Evolutionary conservation across 2,329 filamentous ascomycete species (phyloP).

Genomic region (Paecilomyces fulvus): DNA sequence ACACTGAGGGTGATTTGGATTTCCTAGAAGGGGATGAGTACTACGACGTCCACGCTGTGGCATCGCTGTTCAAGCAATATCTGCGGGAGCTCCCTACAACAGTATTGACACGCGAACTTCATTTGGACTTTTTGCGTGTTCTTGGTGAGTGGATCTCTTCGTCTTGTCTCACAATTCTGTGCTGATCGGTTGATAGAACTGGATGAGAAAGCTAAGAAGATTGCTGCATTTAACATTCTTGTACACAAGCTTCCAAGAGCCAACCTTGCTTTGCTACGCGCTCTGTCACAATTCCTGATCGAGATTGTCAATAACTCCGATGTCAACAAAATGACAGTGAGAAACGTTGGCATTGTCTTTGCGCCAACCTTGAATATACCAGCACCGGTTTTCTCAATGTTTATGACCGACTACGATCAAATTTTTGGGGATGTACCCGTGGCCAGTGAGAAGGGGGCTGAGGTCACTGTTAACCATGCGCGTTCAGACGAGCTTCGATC

Average conservation of each 20-base stretch:
- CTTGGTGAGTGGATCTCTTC: conserved; percentile 43
- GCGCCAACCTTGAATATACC: conserved; percentile 95
- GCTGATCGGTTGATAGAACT: conserved; percentile 48
- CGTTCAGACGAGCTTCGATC: conserved; percentile 52
- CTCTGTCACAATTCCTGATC: conserved; percentile 80
- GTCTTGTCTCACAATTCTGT: neutral
- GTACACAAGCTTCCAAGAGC: conserved; percentile 70
- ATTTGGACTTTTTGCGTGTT: conserved; percentile 77
- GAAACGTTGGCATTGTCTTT: conserved; percentile 97
- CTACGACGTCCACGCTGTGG: conserved; percentile 93
- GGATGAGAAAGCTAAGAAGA: conserved; percentile 64
- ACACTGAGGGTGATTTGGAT: conserved; percentile 84
- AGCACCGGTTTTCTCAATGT: conserved; percentile 84
- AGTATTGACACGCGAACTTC: conserved; percentile 82
- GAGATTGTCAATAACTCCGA: conserved; percentile 85
- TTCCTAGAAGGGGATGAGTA: conserved; percentile 69
- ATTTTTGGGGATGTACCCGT: conserved; percentile 69
- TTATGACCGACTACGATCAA: conserved; percentile 78
- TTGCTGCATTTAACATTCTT: conserved; percentile 65
- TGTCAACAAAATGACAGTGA: conserved; percentile 95
- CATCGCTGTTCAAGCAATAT: conserved; percentile 88
- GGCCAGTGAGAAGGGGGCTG: conserved; percentile 26
- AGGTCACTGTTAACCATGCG: conserved; percentile 33
- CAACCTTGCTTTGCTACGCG: conserved; percentile 74
- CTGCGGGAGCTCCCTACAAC: conserved; percentile 84